Conservation (phyloP, 1,284 basidiomycete genomes). For the Ustilago nuda region DNA sequence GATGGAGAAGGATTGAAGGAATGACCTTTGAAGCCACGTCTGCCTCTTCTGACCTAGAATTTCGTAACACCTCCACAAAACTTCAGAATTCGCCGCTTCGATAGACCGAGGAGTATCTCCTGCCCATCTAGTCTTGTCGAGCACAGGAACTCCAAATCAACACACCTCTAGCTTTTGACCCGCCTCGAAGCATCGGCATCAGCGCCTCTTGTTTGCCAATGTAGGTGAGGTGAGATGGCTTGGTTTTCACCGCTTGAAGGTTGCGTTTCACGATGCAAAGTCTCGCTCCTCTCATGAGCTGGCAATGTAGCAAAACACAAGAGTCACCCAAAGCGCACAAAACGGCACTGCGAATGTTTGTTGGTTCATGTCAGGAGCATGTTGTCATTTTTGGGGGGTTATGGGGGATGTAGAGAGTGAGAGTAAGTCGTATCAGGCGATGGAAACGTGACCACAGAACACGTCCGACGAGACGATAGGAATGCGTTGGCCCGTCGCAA, state of each 20-base stretch:
- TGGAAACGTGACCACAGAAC: slow-evolving; percentile 43
- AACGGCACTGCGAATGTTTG: not conserved
- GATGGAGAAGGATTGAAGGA: not conserved
- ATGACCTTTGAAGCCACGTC: not conserved
- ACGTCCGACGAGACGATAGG: slow-evolving; percentile 29
- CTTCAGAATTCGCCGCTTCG: not conserved
- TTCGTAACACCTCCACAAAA: slow-evolving; percentile 16
- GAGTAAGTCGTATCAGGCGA: slow-evolving; percentile 42
- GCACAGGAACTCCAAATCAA: too few relatives aligned
- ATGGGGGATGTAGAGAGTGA: slow-evolving; percentile 16
- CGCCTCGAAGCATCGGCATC: too few relatives aligned
- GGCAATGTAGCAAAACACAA: too few relatives aligned
- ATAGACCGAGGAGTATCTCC: too few relatives aligned
- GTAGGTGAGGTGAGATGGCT: too few relatives aligned
- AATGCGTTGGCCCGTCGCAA: slow-evolving; percentile 32
- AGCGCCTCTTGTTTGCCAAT: too few relatives aligned
- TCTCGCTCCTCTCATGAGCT: too few relatives aligned
- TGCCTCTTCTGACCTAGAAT: not conserved
- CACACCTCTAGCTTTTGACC: not conserved
- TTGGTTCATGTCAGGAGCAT: slow-evolving; percentile 44
- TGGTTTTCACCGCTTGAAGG: too few relatives aligned
- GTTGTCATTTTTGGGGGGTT: slow-evolving; percentile 46
- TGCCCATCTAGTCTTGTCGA: too few relatives aligned
- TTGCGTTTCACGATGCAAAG: too few relatives aligned
- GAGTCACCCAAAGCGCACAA: not conserved